These are phyloP conservation scores for Fusarium xylarioides DNA, from an alignment of 2,329 filamentous ascomycete species.

Conservation along the genomic window DNA sequence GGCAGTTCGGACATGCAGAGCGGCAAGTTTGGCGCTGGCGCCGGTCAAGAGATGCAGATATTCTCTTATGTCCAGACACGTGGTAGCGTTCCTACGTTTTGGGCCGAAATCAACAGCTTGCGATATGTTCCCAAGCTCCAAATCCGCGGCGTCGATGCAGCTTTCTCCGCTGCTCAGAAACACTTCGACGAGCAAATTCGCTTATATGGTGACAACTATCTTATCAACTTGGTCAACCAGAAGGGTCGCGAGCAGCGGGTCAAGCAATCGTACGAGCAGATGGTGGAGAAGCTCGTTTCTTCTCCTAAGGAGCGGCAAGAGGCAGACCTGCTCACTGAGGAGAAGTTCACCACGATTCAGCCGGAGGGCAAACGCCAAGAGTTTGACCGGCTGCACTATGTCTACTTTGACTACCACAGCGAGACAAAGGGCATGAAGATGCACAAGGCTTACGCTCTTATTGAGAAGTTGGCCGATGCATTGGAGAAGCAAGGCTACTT, in stretches of 20 bases:
- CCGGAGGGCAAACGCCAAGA: constrained; percentile 64
- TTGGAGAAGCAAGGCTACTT: constrained; percentile 89
- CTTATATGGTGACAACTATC: constrained; percentile 94
- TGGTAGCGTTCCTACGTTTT: constrained; percentile 94
- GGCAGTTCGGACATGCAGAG: constrained; percentile 80
- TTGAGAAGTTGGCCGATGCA: constrained; percentile 82
- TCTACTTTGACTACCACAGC: constrained; percentile 98
- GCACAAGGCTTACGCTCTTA: constrained; percentile 87
- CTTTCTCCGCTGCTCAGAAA: constrained; percentile 78
- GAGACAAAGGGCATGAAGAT: constrained; percentile 96
- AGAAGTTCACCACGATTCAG: constrained; percentile 85
- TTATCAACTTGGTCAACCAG: constrained; percentile 97
- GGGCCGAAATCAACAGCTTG: constrained; percentile 94
- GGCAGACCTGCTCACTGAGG: constrained; percentile 71
- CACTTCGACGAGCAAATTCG: constrained; percentile 95
- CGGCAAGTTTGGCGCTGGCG: constrained; percentile 67
- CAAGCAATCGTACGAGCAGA: constrained; percentile 92
- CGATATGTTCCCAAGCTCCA: constrained; percentile 92
- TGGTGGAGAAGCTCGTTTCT: constrained; percentile 80
- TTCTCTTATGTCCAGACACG: constrained; percentile 96
- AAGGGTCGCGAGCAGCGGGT: constrained; percentile 89
- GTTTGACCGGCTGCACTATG: constrained; percentile 89
- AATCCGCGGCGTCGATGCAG: constrained; percentile 83
- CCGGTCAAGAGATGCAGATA: constrained; percentile 82
- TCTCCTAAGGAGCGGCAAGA: constrained; percentile 73